Evolutionary conservation across 2,329 filamentous ascomycete genomes (phyloP).

Genomic region (Tolypocladium tundrense): DNA sequence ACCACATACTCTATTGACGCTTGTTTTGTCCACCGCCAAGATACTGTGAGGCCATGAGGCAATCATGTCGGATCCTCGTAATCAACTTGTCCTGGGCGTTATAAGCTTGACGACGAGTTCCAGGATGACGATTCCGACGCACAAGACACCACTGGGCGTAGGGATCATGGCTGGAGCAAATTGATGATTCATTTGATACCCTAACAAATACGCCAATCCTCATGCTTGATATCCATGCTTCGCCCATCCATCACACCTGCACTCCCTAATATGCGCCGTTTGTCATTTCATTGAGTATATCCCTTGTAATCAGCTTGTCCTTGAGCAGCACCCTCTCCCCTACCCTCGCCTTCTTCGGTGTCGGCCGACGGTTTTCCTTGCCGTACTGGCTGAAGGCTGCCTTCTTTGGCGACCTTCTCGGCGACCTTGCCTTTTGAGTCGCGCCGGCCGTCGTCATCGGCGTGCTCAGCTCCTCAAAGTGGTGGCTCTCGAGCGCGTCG

Average conservation of each 20-base stretch:
- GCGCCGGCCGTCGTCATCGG: conserved; percentile 29
- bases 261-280: conserved; percentile 25
- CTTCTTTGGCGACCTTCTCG: conserved; percentile 16
- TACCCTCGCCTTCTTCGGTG: conserved; percentile 46
- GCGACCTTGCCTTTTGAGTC: conserved; percentile 17
- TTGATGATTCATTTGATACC: conserved; percentile 3
- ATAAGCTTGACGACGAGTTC: no score
- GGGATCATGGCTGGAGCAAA: no score
- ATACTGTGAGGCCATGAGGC: no score
- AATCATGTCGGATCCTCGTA: no score
- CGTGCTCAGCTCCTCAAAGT: conserved; percentile 49
- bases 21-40: no score
- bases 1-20: not conserved
- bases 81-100: no score
- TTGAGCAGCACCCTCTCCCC: conserved; percentile 54
- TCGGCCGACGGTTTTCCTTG: conserved; percentile 36
- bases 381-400: conserved; percentile 10
- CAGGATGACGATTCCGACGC: no score
- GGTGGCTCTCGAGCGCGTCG: conserved; percentile 56
- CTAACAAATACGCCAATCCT: conserved; percentile 4
- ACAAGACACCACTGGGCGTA: no score
- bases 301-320: conserved; percentile 57
- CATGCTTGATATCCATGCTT: not conserved
- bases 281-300: conserved; percentile 66
- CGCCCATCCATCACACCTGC: not conserved